phyloP scores from a whole-genome alignment of 208 protist species.

The Trypanosoma cruzi region DNA sequence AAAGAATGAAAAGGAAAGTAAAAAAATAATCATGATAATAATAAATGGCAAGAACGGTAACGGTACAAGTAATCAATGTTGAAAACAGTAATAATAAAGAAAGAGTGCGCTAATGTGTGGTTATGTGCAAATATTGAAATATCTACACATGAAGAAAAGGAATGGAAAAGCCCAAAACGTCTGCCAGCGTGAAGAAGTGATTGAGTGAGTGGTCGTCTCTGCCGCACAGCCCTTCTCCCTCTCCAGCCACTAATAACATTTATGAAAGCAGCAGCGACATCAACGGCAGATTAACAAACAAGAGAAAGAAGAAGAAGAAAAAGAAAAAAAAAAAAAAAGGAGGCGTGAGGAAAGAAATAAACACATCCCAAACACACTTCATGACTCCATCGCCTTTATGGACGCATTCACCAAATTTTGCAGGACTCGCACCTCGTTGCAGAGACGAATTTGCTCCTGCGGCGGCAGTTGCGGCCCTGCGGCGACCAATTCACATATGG shows the following conservation, averaged over 20 bases:
- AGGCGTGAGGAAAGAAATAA: neutral
- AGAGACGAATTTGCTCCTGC: constrained; percentile 16
- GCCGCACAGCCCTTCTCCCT: neutral
- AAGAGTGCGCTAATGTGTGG: neutral
- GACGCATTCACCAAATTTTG: constrained; percentile 74
- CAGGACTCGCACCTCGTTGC: constrained; percentile 47
- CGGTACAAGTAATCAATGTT: no score
- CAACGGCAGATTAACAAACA: neutral
- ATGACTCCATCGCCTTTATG: constrained; percentile 71
- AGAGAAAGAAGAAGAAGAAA: constrained; percentile 8
- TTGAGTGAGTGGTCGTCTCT: neutral
- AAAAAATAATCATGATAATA: constrained; percentile 5
- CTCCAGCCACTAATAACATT: no score
- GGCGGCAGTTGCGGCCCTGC: constrained; percentile 5
- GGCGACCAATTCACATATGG: constrained; percentile 50
- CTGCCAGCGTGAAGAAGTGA: no score
- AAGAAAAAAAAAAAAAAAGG: neutral
- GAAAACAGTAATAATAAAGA: neutral
- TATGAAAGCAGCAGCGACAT: no score
- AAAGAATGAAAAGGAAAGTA: neutral
- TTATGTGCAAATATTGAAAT: neutral
- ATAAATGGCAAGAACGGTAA: constrained; percentile 11
- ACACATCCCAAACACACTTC: neutral
- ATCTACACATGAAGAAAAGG: neutral
- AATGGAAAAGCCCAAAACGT: neutral